phyloP scores from a whole-genome alignment of 805 yeast genomes.

The Candida xiaguanensis region DNA sequence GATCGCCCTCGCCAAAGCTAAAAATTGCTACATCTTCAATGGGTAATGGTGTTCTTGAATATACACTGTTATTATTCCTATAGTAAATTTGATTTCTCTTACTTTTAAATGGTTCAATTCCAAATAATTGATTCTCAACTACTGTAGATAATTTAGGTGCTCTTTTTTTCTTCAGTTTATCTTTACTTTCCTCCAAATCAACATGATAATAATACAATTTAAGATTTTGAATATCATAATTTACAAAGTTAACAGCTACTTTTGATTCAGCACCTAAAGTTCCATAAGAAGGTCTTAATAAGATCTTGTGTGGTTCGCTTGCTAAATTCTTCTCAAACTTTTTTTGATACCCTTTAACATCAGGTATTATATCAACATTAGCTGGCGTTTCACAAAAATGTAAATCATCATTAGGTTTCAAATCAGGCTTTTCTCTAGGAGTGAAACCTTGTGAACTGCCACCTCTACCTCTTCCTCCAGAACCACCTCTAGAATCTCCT shows the following conservation, averaged over 20 bases:
- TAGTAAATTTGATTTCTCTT: slow-evolving; percentile 7
- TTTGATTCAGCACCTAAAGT: slow-evolving; percentile 5
- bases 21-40: slow-evolving; percentile 8
- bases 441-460: neutral
- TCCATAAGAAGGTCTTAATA: slow-evolving; percentile 9
- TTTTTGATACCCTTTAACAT: slow-evolving; percentile 1
- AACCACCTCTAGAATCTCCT: neutral
- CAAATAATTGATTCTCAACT: slow-evolving; percentile 6
- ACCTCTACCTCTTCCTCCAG: neutral
- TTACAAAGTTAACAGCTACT: slow-evolving; percentile 8
- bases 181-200: slow-evolving; percentile 4
- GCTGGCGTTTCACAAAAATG: neutral
- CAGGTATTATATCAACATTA: slow-evolving; percentile 1
- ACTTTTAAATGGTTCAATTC: slow-evolving; percentile 10
- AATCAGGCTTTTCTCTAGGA: neutral
- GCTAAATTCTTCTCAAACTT: neutral
- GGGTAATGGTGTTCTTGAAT: slow-evolving; percentile 7
- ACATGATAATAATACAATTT: slow-evolving; percentile 9
- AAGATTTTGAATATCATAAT: slow-evolving; percentile 4
- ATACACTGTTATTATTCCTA: slow-evolving; percentile 4
- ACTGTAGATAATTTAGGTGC: slow-evolving; percentile 5
- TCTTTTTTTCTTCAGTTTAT: neutral
- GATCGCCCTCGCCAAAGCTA: slow-evolving; percentile 2
- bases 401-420: neutral
- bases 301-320: slow-evolving; percentile 2